phyloP scores from a whole-genome alignment of 257 asterid genomes.

The Solanum chmielewskii region DNA sequence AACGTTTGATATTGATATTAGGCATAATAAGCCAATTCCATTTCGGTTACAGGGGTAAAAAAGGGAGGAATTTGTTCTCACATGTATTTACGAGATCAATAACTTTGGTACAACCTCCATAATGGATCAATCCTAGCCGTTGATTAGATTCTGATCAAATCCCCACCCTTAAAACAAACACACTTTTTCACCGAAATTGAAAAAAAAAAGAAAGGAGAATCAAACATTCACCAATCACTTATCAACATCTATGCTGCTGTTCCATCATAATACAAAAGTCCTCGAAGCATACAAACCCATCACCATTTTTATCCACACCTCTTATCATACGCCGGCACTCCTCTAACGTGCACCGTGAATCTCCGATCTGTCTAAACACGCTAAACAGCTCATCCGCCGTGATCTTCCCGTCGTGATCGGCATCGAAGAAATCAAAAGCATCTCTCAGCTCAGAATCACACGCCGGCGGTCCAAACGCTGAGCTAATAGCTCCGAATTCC shows the following conservation, averaged over 20 bases:
- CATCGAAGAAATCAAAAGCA: constrained; percentile 12
- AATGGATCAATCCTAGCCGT: not conserved
- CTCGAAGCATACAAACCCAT: constrained; percentile 13
- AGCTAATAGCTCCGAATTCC: constrained; percentile 9
- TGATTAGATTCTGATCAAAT: not conserved
- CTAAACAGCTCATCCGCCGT: constrained; percentile 11
- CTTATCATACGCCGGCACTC: constrained; percentile 17
- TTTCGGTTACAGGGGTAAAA: not conserved
- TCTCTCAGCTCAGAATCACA: constrained; percentile 8
- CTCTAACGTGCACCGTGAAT: constrained; percentile 7
- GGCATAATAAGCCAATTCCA: not conserved
- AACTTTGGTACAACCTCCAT: not conserved
- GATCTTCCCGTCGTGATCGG: constrained; percentile 14
- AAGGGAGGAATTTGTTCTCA: not conserved
- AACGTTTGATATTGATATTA: not conserved
- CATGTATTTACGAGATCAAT: not conserved
- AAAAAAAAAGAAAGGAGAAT: not conserved
- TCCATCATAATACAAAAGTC: constrained; percentile 19
- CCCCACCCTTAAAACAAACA: not conserved
- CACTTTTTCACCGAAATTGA: not conserved
- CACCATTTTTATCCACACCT: constrained; percentile 11
- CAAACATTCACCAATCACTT: not conserved
- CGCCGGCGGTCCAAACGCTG: constrained; percentile 5
- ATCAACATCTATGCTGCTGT: constrained; percentile 4
- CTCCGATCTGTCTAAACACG: constrained; percentile 3